Conservation (phyloP, 495 filamentous ascomycete genomes). For the Tetracladium marchalianum region DNA sequence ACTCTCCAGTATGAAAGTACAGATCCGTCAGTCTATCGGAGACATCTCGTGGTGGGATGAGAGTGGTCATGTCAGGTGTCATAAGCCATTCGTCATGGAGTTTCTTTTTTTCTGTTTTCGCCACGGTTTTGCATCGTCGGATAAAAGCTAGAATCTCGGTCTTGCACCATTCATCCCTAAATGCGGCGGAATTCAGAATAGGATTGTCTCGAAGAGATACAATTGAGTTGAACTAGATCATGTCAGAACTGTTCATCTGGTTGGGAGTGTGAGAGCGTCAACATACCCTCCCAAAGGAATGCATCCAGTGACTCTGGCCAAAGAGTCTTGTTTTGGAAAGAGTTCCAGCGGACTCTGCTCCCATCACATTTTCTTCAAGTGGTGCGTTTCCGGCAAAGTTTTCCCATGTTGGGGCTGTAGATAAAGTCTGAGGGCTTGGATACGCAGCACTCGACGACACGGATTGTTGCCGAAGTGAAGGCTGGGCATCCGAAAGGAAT, state of each 20-base stretch:
- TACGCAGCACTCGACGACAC: no score
- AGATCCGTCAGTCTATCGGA: constrained; percentile 35
- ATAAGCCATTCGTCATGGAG: constrained; percentile 12
- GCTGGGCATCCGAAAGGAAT: no score
- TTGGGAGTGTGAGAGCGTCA: background rate
- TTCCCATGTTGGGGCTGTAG: no score
- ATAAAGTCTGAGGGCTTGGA: no score
- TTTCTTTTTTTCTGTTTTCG: constrained; percentile 14
- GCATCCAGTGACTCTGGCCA: constrained; percentile 46
- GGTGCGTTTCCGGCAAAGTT: no score
- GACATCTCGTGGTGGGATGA: constrained; percentile 35
- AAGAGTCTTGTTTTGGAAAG: constrained; percentile 37
- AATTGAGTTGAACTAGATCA: constrained; percentile 8
- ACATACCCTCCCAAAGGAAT: constrained; percentile 37
- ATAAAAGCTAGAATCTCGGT: constrained; percentile 10
- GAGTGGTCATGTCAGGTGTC: constrained; percentile 4
- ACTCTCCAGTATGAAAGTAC: constrained; percentile 37
- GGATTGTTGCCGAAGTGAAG: no score
- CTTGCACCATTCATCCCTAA: background rate
- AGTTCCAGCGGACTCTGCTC: constrained; percentile 5
- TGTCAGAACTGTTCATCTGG: background rate
- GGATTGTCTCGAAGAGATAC: constrained; percentile 4
- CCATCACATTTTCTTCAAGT: no score
- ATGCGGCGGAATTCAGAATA: background rate
- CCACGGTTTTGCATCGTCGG: constrained; percentile 16